These are phyloP conservation scores for Orbilia oligospora DNA, from an alignment of 2,329 filamentous ascomycete species.

Conservation along the genomic window DNA sequence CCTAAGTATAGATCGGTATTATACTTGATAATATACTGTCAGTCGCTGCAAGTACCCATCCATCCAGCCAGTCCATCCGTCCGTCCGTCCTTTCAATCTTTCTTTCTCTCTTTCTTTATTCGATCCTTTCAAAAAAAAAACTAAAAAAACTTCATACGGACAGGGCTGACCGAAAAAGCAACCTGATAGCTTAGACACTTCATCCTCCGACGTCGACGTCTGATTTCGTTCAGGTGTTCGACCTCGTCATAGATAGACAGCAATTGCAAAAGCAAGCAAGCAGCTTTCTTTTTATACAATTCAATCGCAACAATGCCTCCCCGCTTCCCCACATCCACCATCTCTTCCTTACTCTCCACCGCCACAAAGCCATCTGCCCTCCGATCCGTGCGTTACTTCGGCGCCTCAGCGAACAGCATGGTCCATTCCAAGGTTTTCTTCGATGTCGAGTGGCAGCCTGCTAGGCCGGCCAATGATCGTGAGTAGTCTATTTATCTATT, in stretches of 20 bases:
- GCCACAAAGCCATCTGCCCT: conserved; percentile 17
- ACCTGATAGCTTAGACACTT: no score
- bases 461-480: conserved; percentile 20
- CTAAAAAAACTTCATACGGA: no score
- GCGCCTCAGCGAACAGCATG: conserved; percentile 29
- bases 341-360: conserved; percentile 27
- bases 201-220: neutral
- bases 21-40: no score
- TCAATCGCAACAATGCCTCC: conserved; percentile 34
- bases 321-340: conserved; percentile 36
- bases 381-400: conserved; percentile 34
- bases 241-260: conserved; percentile 1
- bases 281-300: neutral
- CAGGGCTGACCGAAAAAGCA: neutral
- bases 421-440: conserved; percentile 50
- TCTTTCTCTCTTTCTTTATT: neutral
- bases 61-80: no score
- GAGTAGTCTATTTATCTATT: neutral
- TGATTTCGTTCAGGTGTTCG: neutral
- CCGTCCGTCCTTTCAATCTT: no score
- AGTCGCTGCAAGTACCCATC: conserved; percentile 15
- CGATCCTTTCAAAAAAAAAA: neutral
- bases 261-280: no score
- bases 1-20: neutral
- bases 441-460: conserved; percentile 49